A percentile compares a stretch with the other conserved stretches of the same genome.
phyloP scores from a whole-genome alignment of 2,329 filamentous ascomycete genomes.

The Blastomyces emzantsi region DNA sequence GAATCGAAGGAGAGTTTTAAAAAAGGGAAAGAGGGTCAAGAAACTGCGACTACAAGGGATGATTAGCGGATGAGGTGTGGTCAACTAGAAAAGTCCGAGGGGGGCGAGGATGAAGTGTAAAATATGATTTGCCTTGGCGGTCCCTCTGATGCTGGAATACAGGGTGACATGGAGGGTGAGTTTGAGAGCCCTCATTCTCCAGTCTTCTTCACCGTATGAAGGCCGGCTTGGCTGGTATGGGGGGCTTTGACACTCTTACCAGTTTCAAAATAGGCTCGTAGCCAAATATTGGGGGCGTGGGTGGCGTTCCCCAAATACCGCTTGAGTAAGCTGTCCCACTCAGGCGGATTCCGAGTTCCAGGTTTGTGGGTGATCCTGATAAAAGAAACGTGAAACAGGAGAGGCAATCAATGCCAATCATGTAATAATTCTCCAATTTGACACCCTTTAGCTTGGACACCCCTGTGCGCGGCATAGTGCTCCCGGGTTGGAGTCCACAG shows the following conservation, averaged over 20 bases:
- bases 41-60: background rate
- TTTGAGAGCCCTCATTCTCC: background rate
- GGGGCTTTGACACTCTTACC: background rate
- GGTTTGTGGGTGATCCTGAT: slow-evolving; percentile 5
- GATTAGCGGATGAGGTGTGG: background rate
- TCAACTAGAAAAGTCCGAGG: background rate
- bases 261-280: background rate
- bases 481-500: background rate
- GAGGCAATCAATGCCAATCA: background rate
- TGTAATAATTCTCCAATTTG: background rate
- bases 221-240: slow-evolving; percentile 1
- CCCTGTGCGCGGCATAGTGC: background rate
- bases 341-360: slow-evolving; percentile 7
- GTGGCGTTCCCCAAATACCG: slow-evolving; percentile 7
- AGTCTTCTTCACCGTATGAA: slow-evolving; percentile 1
- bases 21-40: background rate
- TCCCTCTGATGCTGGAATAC: background rate
- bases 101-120: background rate
- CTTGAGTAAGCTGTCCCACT: slow-evolving; percentile 6
- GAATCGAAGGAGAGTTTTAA: background rate
- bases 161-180: background rate
- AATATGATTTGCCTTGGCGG: background rate
- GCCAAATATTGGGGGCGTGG: slow-evolving; percentile 7
- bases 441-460: background rate
- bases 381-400: slow-evolving; percentile 1